These are phyloP conservation scores for Kwoniella shivajii DNA, from an alignment of 1,284 basidiomycete species.

Conservation along the genomic window DNA sequence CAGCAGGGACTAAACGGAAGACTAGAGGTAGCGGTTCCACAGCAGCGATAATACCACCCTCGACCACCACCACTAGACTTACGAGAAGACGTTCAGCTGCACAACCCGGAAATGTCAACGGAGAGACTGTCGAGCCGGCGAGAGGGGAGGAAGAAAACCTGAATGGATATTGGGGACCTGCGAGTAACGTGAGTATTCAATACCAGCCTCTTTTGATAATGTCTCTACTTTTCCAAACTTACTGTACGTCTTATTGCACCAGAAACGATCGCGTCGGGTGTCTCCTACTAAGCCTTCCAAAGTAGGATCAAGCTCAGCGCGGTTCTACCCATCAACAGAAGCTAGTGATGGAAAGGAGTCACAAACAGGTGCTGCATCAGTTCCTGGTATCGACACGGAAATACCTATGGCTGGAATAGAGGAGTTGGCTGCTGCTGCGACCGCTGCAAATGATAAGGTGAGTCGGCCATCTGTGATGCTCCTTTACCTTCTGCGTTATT, in stretches of 20 bases:
- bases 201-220: too few relatives aligned
- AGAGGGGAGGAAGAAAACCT: constrained; percentile 44
- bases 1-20: constrained; percentile 16
- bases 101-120: not conserved
- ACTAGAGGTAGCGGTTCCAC: not conserved
- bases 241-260: not conserved
- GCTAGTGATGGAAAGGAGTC: too few relatives aligned
- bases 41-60: not conserved
- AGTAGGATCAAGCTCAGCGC: not conserved
- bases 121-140: constrained; percentile 21
- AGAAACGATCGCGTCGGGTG: constrained; percentile 16
- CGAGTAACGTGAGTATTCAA: constrained; percentile 9
- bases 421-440: constrained; percentile 27
- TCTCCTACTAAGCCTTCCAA: constrained; percentile 12
- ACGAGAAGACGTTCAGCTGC: constrained; percentile 18
- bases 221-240: not conserved
- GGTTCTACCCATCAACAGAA: constrained; percentile 14
- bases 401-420: constrained; percentile 23
- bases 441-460: constrained; percentile 10
- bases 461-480: too few relatives aligned
- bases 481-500: too few relatives aligned
- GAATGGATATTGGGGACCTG: constrained; percentile 30
- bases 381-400: not conserved
- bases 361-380: not conserved
- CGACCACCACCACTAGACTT: constrained; percentile 3